A percentile compares a stretch with the other conserved stretches of the same genome.
phyloP scores from a whole-genome alignment of 2,329 filamentous ascomycete species.

The Incumbomyces delicatus region DNA sequence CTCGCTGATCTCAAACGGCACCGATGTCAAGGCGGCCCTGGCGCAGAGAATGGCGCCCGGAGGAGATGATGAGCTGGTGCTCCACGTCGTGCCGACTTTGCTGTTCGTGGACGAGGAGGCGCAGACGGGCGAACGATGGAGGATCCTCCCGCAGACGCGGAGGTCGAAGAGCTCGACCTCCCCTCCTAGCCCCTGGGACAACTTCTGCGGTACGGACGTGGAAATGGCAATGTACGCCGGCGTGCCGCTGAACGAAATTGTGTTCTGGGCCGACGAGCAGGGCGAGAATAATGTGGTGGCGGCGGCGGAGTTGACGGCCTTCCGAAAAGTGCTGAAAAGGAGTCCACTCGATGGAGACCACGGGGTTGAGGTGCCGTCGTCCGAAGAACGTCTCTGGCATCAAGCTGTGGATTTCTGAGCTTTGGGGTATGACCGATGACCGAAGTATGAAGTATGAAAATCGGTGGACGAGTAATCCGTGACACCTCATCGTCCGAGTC shows the following conservation, averaged over 20 bases:
- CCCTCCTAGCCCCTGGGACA: slow-evolving; percentile 18
- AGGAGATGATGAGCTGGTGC: not conserved
- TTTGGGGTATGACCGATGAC: too few species aligned
- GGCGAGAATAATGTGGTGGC: not conserved
- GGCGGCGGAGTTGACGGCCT: not conserved
- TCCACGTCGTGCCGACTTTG: slow-evolving; percentile 15
- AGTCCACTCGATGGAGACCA: not conserved
- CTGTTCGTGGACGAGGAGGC: slow-evolving; percentile 10
- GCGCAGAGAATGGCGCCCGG: not conserved
- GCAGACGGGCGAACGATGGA: slow-evolving; percentile 27
- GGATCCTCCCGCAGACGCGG: slow-evolving; percentile 14
- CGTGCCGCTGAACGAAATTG: slow-evolving; percentile 26
- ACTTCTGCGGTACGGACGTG: slow-evolving; percentile 28
- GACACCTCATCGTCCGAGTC: too few species aligned
- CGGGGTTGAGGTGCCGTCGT: too few species aligned
- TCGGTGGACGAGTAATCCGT: too few species aligned
- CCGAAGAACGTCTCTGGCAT: too few species aligned
- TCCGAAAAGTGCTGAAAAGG: not conserved
- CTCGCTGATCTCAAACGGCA: slow-evolving; percentile 16
- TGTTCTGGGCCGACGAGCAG: slow-evolving; percentile 25
- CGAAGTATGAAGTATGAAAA: too few species aligned
- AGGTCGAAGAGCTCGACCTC: not conserved
- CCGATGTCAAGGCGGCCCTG: slow-evolving; percentile 7
- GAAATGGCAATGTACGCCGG: slow-evolving; percentile 26
- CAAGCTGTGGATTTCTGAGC: too few species aligned